Base-by-base conservation (phyloP, 768 basidiomycete genomes). In the Trametes cinnabarina region DNA sequence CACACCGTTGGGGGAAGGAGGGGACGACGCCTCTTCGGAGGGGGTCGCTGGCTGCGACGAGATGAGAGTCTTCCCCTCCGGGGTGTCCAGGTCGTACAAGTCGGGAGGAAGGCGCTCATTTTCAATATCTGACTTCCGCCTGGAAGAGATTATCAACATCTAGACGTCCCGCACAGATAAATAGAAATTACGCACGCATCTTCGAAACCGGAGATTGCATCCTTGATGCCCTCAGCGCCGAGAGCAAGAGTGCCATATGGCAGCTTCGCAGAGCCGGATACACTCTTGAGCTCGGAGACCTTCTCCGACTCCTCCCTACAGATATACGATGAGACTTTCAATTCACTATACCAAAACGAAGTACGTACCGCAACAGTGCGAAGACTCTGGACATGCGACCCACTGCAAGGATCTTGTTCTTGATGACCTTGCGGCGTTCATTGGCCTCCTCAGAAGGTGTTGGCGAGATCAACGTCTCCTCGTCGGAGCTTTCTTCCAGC, bases 81-180 rank as follows among this genome's bases (percentile, higher is more conserved):
- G 82, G 10, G 84, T 87, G 61, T 81, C 76, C 6, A 85, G 87
- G 67, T 98, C 95, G 70, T 93, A 89, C 17, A 99, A 80, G 15
- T 98, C 94, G 2, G 96, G 96, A 2, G 96, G 97, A n/a, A 98
- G 78, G 32, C 94, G 88, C 73, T 99, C 97, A 74, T 98, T 98
- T 75, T 98, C 96, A 64, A 98, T 98, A 78, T 98, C 97, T 42
- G 91, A 93, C 76, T 94, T 95, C 60, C 94, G 93, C 40, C 94
- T 95, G 63, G 39, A 56, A 28, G 19, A 3, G 22, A 55, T 1
- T 12, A 49, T 34, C 23, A 32, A 47, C 49, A 53, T 41, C 34
- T 30, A 51, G 11, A 22, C 30, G n/a, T 41, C 23, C 14, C 28
- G 35, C n/a, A 42, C 35, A 28, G 48, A 26, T 41, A 47, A 39